These are phyloP conservation scores for Penicillium alfredii DNA, from an alignment of 495 filamentous ascomycete genomes.

Conservation along the genomic window DNA sequence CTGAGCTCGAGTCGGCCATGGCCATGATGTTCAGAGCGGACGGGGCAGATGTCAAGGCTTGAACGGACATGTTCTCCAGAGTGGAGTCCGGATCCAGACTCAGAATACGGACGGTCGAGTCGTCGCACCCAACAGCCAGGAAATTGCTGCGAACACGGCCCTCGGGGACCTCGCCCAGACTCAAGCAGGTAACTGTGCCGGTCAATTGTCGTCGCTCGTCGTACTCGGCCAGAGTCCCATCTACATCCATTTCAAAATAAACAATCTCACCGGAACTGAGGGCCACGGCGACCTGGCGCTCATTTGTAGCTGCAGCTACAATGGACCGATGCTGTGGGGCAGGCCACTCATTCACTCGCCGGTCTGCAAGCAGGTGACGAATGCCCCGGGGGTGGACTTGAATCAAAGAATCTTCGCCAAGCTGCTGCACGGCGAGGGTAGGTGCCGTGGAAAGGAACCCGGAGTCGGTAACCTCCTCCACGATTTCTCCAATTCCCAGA, in stretches of 20 bases:
- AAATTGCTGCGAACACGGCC: conserved; percentile 81
- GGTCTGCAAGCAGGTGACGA: conserved; percentile 73
- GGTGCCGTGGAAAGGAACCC: conserved; percentile 82
- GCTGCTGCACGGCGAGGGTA: conserved; percentile 86
- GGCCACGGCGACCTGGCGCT: conserved; percentile 87
- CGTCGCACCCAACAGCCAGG: conserved; percentile 92
- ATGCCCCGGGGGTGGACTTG: conserved; percentile 96
- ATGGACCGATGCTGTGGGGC: conserved; percentile 90
- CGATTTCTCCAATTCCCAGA: conserved; percentile 89
- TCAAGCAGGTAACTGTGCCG: conserved; percentile 89
- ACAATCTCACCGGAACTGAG: conserved; percentile 93
- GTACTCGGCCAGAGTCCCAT: conserved; percentile 87
- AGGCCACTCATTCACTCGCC: conserved; percentile 88
- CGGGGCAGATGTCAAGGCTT: conserved; percentile 84
- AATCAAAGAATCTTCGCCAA: conserved; percentile 86
- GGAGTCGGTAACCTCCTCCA: conserved; percentile 89
- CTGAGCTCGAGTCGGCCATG: conserved; percentile 82
- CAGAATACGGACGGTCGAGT: conserved; percentile 88
- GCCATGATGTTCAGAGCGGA: conserved; percentile 88
- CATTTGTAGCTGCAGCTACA: conserved; percentile 91
- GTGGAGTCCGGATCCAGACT: conserved; percentile 86
- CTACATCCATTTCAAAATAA: conserved; percentile 93
- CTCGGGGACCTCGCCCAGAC: conserved; percentile 88
- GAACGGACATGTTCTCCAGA: conserved; percentile 86
- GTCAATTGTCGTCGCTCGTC: conserved; percentile 95